Evolutionary conservation across 371 early-diverging fungal species (phyloP).

Genomic region (Zancudomyces culisetae): DNA sequence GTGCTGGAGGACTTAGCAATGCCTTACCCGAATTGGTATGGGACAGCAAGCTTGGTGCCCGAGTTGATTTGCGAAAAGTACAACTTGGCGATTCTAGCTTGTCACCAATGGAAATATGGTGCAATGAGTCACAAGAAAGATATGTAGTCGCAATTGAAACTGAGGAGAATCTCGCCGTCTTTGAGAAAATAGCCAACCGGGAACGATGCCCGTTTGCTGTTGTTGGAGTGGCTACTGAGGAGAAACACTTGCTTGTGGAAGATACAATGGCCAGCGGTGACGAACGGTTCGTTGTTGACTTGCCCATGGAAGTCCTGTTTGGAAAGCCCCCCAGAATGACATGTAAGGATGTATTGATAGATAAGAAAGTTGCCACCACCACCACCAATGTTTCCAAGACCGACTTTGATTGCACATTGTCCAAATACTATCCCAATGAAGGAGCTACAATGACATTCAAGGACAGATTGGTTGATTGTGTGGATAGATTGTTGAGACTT

Average conservation of each 20-base stretch:
- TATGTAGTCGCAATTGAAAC: conserved; percentile 77
- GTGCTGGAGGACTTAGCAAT: conserved; percentile 93
- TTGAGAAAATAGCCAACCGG: conserved; percentile 59
- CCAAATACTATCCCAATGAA: conserved; percentile 27
- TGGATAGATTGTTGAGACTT: conserved; percentile 55
- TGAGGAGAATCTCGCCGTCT: conserved; percentile 33
- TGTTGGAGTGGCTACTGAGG: conserved; percentile 76
- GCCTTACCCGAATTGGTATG: conserved; percentile 94
- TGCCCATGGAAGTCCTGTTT: conserved; percentile 86
- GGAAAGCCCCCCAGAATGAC: conserved; percentile 93
- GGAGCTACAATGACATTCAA: background rate
- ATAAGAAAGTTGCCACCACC: too few species aligned
- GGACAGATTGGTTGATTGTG: conserved; percentile 33
- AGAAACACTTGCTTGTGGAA: conserved; percentile 56
- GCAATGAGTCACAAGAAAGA: conserved; percentile 94
- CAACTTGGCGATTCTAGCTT: conserved; percentile 74
- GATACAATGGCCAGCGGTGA: conserved; percentile 38
- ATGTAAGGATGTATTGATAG: conserved; percentile 40
- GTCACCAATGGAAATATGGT: conserved; percentile 98
- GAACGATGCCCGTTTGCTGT: conserved; percentile 86
- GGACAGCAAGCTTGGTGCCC: conserved; percentile 77
- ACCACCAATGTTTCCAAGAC: conserved; percentile 31
- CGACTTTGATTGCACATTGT: conserved; percentile 40
- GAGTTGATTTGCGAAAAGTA: conserved; percentile 70
- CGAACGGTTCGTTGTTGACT: conserved; percentile 69